Conservation (phyloP, 352 stramenopile species). For the Elongisporangium prolatum region DNA sequence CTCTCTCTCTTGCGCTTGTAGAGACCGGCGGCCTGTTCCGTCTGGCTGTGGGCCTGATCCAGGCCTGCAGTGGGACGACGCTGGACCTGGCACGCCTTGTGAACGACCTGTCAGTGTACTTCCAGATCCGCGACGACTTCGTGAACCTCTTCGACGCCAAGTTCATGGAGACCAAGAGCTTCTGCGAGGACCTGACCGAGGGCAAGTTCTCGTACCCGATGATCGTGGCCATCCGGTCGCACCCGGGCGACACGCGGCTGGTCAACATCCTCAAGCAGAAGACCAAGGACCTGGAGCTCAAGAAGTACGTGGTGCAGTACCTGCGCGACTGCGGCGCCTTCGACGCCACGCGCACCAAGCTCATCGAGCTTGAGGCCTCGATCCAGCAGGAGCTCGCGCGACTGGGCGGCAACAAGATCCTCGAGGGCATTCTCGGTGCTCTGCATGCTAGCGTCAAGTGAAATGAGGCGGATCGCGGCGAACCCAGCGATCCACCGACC, state of each 20-base stretch:
- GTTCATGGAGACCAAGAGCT: slow-evolving; percentile 98
- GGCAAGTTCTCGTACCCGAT: slow-evolving; percentile 95
- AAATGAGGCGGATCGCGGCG: not conserved
- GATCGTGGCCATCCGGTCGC: slow-evolving; percentile 72
- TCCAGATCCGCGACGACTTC: slow-evolving; percentile 98
- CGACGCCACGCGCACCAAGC: slow-evolving; percentile 45
- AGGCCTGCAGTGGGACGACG: slow-evolving; percentile 71
- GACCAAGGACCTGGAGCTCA: slow-evolving; percentile 94
- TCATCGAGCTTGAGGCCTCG: slow-evolving; percentile 38
- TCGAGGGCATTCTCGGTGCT: slow-evolving; percentile 50
- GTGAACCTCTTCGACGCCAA: slow-evolving; percentile 95
- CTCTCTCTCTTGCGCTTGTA: slow-evolving; percentile 9
- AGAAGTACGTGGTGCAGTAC: slow-evolving; percentile 91
- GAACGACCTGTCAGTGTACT: slow-evolving; percentile 95
- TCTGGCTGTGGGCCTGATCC: slow-evolving; percentile 94
- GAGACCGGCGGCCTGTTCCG: slow-evolving; percentile 97
- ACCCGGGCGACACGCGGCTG: slow-evolving; percentile 81
- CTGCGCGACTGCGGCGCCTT: slow-evolving; percentile 65
- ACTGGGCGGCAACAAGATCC: slow-evolving; percentile 49
- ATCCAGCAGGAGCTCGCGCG: slow-evolving; percentile 43
- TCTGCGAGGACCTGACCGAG: slow-evolving; percentile 97
- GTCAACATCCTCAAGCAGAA: slow-evolving; percentile 96
- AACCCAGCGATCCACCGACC: no score
- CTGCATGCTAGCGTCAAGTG: slow-evolving; percentile 54
- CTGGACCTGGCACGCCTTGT: slow-evolving; percentile 88